A percentile compares a stretch with the other conserved stretches of the same genome.
Conservation (phyloP, 129 eudicot genomes). For the Logfia minima region DNA sequence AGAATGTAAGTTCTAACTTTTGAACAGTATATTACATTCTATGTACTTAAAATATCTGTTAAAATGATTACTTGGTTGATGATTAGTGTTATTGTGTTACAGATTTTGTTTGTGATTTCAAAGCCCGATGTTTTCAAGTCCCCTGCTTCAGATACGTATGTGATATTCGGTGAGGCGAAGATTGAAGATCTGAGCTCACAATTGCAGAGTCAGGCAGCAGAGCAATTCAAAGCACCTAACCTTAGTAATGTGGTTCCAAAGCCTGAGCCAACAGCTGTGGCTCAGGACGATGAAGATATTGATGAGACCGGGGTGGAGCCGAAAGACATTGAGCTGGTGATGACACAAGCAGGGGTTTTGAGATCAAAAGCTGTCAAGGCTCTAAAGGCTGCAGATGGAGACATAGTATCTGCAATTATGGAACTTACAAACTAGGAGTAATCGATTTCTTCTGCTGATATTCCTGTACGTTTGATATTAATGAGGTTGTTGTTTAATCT, state of each 20-base stretch:
- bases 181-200: slow-evolving; percentile 77
- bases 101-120: slow-evolving; percentile 64
- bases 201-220: slow-evolving; percentile 81
- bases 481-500: slow-evolving; percentile 9
- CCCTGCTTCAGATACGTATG: slow-evolving; percentile 61
- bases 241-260: slow-evolving; percentile 41
- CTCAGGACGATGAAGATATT: slow-evolving; percentile 75
- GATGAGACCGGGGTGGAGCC: slow-evolving; percentile 84
- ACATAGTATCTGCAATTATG: slow-evolving; percentile 90
- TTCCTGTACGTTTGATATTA: slow-evolving; percentile 4
- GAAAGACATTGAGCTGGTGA: slow-evolving; percentile 73
- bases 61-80: not conserved
- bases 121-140: slow-evolving; percentile 73
- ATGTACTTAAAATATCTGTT: not conserved
- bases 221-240: slow-evolving; percentile 72
- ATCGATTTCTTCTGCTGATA: not conserved
- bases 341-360: slow-evolving; percentile 82
- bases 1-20: slow-evolving; percentile 17
- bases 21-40: too few relatives aligned
- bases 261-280: slow-evolving; percentile 44
- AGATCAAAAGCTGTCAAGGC: slow-evolving; percentile 74
- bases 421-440: slow-evolving; percentile 64
- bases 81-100: slow-evolving; percentile 11
- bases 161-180: slow-evolving; percentile 75
- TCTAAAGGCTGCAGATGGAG: slow-evolving; percentile 71